Evolutionary conservation across 2,329 filamentous ascomycete genomes (phyloP).

Genomic region (Xylariaceae sp.): DNA sequence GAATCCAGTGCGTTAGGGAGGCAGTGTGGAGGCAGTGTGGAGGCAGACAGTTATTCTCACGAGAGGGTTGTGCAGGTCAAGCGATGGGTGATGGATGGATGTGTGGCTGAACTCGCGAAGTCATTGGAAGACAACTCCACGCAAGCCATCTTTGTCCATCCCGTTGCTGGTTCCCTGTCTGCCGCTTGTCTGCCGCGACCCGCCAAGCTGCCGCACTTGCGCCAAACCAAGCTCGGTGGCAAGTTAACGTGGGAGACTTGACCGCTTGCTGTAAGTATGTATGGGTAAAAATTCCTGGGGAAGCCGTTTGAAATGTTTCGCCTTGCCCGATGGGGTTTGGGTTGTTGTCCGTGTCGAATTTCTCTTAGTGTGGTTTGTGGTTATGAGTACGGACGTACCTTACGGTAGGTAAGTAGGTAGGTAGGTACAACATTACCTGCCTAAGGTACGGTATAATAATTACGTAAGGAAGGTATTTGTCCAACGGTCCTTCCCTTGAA

Average conservation of each 20-base stretch:
- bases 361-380: no score
- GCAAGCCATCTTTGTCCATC: slow-evolving; percentile 11
- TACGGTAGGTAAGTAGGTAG: no score
- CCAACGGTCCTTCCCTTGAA: no score
- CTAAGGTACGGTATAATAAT: no score
- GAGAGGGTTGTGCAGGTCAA: not conserved
- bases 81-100: slow-evolving; percentile 6
- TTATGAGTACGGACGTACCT: no score
- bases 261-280: slow-evolving; percentile 9
- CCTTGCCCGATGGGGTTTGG: slow-evolving; percentile 14
- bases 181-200: slow-evolving; percentile 5
- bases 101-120: slow-evolving; percentile 12
- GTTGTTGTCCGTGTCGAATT: not conserved
- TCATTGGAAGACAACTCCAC: not conserved
- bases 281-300: slow-evolving; percentile 15
- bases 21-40: no score
- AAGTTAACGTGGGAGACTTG: slow-evolving; percentile 3
- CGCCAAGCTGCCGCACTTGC: slow-evolving; percentile 17
- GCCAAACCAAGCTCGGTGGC: slow-evolving; percentile 13
- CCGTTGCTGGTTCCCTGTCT: slow-evolving; percentile 8
- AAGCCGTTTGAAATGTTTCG: slow-evolving; percentile 10
- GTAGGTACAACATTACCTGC: no score
- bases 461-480: no score
- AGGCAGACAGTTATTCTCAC: no score
- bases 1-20: no score